phyloP scores from a whole-genome alignment of 768 basidiomycete species.

The Leucogyrophana mollusca region DNA sequence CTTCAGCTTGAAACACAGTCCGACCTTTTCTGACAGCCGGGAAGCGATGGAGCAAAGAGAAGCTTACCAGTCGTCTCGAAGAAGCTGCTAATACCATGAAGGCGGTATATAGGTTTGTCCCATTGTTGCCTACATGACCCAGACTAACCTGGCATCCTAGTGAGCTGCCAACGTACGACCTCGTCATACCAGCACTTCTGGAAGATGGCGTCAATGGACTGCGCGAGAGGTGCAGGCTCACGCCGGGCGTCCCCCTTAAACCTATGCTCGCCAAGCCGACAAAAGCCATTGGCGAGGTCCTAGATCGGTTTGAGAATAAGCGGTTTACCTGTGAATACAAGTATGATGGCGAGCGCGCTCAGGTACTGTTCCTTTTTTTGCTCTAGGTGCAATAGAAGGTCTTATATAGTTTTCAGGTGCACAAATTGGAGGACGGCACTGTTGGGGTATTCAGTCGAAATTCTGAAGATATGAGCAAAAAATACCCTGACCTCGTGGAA shows the following conservation, averaged over 20 bases:
- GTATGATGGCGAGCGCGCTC: slow-evolving; percentile 97
- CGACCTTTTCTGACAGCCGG: slow-evolving; percentile 43
- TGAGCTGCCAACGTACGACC: slow-evolving; percentile 90
- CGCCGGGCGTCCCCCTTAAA: slow-evolving; percentile 94
- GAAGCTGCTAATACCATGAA: slow-evolving; percentile 79
- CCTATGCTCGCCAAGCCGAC: slow-evolving; percentile 99
- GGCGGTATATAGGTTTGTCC: slow-evolving; percentile 82
- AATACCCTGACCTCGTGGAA: slow-evolving; percentile 97
- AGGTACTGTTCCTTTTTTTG: slow-evolving; percentile 43
- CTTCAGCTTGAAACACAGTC: neutral
- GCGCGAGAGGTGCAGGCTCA: slow-evolving; percentile 78
- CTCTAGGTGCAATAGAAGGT: neutral
- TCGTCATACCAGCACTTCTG: slow-evolving; percentile 88
- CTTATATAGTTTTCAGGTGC: slow-evolving; percentile 51
- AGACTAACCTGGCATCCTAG: slow-evolving; percentile 37
- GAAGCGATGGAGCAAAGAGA: slow-evolving; percentile 75
- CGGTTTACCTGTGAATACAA: slow-evolving; percentile 99
- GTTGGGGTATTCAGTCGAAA: slow-evolving; percentile 96
- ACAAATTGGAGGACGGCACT: slow-evolving; percentile 76
- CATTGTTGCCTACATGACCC: neutral
- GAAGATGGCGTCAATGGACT: slow-evolving; percentile 72
- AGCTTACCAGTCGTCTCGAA: slow-evolving; percentile 70
- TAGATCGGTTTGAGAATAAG: slow-evolving; percentile 95
- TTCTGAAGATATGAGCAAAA: slow-evolving; percentile 99
- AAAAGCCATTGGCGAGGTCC: slow-evolving; percentile 96